These are phyloP conservation scores for Spathaspora boniae DNA, from an alignment of 805 yeast species.

Conservation along the genomic window DNA sequence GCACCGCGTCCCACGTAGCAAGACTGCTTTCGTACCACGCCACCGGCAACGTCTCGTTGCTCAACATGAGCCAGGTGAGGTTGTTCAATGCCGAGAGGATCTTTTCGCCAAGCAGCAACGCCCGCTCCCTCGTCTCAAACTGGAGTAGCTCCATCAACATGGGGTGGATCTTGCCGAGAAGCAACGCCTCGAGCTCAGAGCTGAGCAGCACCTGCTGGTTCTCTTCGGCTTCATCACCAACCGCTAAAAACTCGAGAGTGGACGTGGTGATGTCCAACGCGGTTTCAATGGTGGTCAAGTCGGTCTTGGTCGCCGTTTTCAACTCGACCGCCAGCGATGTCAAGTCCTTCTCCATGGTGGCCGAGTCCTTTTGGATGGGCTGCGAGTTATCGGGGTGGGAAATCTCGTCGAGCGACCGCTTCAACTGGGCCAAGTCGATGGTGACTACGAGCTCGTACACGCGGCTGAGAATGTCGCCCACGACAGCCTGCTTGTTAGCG, in stretches of 20 bases:
- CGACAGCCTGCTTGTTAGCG: conserved; percentile 16
- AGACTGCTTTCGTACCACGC: conserved; percentile 35
- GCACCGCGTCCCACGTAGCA: conserved; percentile 27
- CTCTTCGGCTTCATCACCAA: conserved; percentile 24
- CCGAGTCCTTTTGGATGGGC: conserved; percentile 22
- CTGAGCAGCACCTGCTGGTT: too few relatives aligned
- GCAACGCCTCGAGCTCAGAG: conserved; percentile 16
- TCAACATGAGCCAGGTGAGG: conserved; percentile 53
- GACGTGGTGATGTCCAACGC: conserved; percentile 76
- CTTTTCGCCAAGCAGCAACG: conserved; percentile 46
- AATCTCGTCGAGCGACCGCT: conserved; percentile 20
- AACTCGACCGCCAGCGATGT: conserved; percentile 7
- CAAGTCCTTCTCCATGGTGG: conserved; percentile 9
- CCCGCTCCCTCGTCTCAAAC: conserved; percentile 28
- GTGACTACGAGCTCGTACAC: conserved; percentile 20
- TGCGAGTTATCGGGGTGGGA: conserved; percentile 30
- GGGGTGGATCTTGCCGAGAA: conserved; percentile 20
- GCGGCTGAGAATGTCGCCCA: conserved; percentile 19
- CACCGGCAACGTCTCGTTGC: conserved; percentile 28
- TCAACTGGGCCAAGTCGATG: conserved; percentile 30
- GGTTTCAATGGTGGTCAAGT: conserved; percentile 63
- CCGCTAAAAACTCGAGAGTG: conserved; percentile 53
- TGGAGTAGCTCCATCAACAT: conserved; percentile 37
- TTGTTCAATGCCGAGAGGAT: conserved; percentile 70
- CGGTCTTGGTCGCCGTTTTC: conserved; percentile 43